A percentile compares a stretch with the other conserved stretches of the same genome.
These are phyloP conservation scores for Pseudocercospora macadamiae DNA, from an alignment of 2,329 filamentous ascomycete species.

Conservation along the genomic window DNA sequence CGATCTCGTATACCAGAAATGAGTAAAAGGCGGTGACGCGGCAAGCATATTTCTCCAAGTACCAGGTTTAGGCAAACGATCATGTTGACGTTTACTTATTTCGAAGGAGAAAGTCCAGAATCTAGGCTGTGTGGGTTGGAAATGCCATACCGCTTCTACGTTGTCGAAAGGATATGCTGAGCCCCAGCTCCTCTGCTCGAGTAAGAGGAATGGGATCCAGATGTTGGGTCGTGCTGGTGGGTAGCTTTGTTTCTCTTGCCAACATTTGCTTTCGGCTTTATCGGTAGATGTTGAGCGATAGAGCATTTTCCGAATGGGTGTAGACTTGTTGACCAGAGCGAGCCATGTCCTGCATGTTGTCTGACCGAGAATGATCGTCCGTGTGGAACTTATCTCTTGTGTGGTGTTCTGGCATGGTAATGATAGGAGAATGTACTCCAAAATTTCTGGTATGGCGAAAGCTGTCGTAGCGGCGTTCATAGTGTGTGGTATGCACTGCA, in stretches of 20 bases:
- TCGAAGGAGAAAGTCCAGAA: conserved; percentile 30
- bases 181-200: conserved; percentile 29
- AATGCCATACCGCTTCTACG: conserved; percentile 14
- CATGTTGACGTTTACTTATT: conserved; percentile 20
- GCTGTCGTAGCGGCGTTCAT: conserved; percentile 17
- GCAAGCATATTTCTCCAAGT: conserved; percentile 26
- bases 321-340: conserved; percentile 17
- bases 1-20: conserved; percentile 29
- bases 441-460: conserved; percentile 26
- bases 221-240: conserved; percentile 24
- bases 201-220: conserved; percentile 29
- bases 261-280: conserved; percentile 9
- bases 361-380: conserved; percentile 21
- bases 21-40: conserved; percentile 22
- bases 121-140: conserved; percentile 18
- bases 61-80: conserved; percentile 9
- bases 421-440: conserved; percentile 24
- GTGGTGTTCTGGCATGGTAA: conserved; percentile 21
- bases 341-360: conserved; percentile 26
- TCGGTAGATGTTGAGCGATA: conserved; percentile 23
- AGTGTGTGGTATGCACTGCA: not conserved
- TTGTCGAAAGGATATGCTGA: conserved; percentile 28
- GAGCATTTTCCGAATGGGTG: conserved; percentile 23
- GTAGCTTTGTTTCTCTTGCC: conserved; percentile 19
- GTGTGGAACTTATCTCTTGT: conserved; percentile 24